Evolutionary conservation across 352 stramenopile genomes (phyloP).

Genomic region (Globisporangium perplexum): DNA sequence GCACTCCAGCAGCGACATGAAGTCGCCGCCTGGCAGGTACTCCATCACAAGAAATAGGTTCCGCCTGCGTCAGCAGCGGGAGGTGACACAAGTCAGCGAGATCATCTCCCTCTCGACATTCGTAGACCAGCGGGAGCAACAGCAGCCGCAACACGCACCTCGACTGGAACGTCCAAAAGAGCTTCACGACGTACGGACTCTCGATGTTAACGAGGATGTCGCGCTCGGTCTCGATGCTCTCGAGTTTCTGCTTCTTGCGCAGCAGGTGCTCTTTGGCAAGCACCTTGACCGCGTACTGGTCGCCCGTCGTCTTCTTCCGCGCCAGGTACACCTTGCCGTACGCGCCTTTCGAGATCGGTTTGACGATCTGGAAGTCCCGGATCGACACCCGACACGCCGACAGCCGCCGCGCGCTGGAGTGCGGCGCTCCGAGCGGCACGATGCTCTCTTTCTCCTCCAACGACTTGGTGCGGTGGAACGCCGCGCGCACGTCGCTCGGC

Average conservation of each 20-base stretch:
- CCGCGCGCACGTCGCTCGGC: conserved; percentile 26
- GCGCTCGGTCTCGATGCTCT: conserved; percentile 84
- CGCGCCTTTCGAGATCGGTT: conserved; percentile 86
- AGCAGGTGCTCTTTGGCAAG: conserved; percentile 85
- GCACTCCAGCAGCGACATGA: conserved; percentile 87
- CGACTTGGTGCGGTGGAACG: conserved; percentile 77
- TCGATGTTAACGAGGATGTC: conserved; percentile 85
- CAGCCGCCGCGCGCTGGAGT: background rate
- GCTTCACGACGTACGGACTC: conserved; percentile 89
- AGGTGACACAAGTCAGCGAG: conserved; percentile 1
- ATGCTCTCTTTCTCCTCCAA: conserved; percentile 48
- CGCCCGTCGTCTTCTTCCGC: conserved; percentile 80
- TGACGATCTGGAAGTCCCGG: conserved; percentile 87
- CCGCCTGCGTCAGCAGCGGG: conserved; percentile 20
- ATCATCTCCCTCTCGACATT: background rate
- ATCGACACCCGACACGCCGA: conserved; percentile 56
- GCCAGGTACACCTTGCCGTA: conserved; percentile 89
- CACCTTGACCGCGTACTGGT: conserved; percentile 90
- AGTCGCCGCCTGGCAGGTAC: conserved; percentile 86
- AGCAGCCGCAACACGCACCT: conserved; percentile 36
- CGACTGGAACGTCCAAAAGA: conserved; percentile 90
- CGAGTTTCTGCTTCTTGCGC: conserved; percentile 82
- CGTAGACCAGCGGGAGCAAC: background rate
- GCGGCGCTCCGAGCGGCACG: background rate
- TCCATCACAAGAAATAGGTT: conserved; percentile 91